Base-by-base conservation (phyloP, 176 grass and related monocot species). In the Themeda triandra region DNA sequence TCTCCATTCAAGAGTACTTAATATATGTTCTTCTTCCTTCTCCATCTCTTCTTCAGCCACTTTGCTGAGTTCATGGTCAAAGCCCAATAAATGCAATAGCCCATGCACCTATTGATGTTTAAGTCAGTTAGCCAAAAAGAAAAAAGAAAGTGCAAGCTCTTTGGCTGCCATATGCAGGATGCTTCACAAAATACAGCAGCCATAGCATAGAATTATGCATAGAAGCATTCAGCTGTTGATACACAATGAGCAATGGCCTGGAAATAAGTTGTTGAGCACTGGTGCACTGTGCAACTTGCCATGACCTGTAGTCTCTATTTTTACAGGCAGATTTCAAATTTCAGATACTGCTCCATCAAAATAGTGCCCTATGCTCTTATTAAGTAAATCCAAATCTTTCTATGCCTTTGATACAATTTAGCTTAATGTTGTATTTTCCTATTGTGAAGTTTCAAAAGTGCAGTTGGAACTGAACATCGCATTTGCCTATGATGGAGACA, bases 31-130 rank as follows among this genome's bases (percentile, higher is more conserved):
- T 82, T 98, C 96, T 87, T 92, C 96, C 42, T 80, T 92, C 66
- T 90, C 87, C 96, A 98, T 95, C 80, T 98, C 96, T 88, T 87
- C 51, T 94, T 95, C 96, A 77, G 89, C 96, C 64, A 90, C 87
- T 63, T 82, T 36, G 35, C 91, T 78, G 66, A 93, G 73, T 80
- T 98, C 96, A 93, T 98, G 96, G 86, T 98, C 96, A 89, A 98
- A 98, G 24, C 96, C 96, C 78, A 98, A 88, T 69, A 98, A 80
- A 89, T 98, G 96, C 86, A 98, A 86, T 81, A 95, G 89, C 66
- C 93, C 96, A 84, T 98, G 96, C 69, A 95, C 96, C 96, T 98
- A 74, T 73, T 80, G 41, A 82, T 68, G 29, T 75, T 76, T 45
- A 67, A 76, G 62, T 39, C 74, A 40, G 25, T 79, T 80, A 87